Evolutionary conservation across 2,329 filamentous ascomycete species (phyloP), one percentile per base, ranked within the genome.

Genomic region (Colletotrichum spinosum): DNA sequence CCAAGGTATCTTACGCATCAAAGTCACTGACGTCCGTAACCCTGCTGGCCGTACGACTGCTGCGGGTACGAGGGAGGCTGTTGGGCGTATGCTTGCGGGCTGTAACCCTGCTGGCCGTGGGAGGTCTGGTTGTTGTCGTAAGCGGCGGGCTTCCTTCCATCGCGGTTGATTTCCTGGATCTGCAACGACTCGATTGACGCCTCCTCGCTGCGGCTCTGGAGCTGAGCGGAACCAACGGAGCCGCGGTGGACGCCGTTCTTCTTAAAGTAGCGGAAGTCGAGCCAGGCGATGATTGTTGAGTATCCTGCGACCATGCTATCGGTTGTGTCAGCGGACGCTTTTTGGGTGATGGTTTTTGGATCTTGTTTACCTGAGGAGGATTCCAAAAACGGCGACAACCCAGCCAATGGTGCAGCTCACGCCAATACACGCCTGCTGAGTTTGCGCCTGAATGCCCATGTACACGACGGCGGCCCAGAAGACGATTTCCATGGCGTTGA

Each of bases 401-500:
- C 62, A 62, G 44, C 59, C 56, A 38, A 68, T 35, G 38, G 50
- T 51, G 63, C 63, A 68, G 63, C 41, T 64, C 35, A 45, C 54
- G 10, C 67, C 63, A 15, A 57, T 17, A 52, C 67, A 68, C 17
- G 39, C 13, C 25, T 52, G 51, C 11, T 53, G 51, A 2, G 60
- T 64, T 2, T 60, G 57, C 8, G 54, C 48, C 55, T 62, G 59
- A 49, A 67, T 63, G 35, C 65, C 64, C n/a, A 75, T 38, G 1
- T 73, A 69, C 34, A 72, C 53, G 1, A 75, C 71, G 0, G 70
- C 73, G 49, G 72, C 72, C 79, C 80, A 82, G 68, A 81, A 81
- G 12, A 81, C 71, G 12, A 78, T 67, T 67, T 83, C 80, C 13
- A 82, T 69, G 50, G 67, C 71, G 70, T 79, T 80, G 60, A 82